phyloP scores from a whole-genome alignment of 805 yeast genomes.

The Yueomyces sp. region DNA sequence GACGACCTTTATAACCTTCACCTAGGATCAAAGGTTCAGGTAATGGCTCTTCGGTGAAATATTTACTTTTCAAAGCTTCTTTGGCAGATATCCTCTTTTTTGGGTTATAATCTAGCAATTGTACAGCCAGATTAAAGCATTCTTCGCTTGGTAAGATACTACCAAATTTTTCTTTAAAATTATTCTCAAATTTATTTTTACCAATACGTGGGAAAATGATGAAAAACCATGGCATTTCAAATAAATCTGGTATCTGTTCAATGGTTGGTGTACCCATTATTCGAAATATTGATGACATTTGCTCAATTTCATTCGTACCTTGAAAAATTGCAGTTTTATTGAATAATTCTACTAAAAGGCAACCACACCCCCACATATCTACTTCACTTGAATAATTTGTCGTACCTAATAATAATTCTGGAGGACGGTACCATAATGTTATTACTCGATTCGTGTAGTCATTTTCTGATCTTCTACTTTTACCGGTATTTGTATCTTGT shows the following conservation, averaged over 20 bases:
- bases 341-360: slow-evolving; percentile 73
- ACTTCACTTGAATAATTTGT: slow-evolving; percentile 84
- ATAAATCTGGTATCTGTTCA: slow-evolving; percentile 67
- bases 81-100: slow-evolving; percentile 48
- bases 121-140: slow-evolving; percentile 51
- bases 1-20: slow-evolving; percentile 70
- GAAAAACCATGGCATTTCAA: slow-evolving; percentile 83
- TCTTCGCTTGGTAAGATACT: slow-evolving; percentile 31
- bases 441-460: slow-evolving; percentile 93
- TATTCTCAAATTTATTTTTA: slow-evolving; percentile 27
- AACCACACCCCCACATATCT: slow-evolving; percentile 96
- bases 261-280: slow-evolving; percentile 78
- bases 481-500: not conserved
- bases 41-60: slow-evolving; percentile 56
- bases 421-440: slow-evolving; percentile 96
- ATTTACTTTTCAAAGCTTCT: slow-evolving; percentile 56
- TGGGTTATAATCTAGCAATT: slow-evolving; percentile 60
- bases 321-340: slow-evolving; percentile 66
- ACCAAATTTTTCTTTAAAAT: slow-evolving; percentile 32
- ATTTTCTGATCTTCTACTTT: not conserved
- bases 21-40: slow-evolving; percentile 42
- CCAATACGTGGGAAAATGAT: slow-evolving; percentile 35
- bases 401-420: slow-evolving; percentile 81
- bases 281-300: slow-evolving; percentile 60
- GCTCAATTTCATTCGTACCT: slow-evolving; percentile 81